Conservation (phyloP, 306 rosid genomes). For the Mimosa bimucronata region DNA sequence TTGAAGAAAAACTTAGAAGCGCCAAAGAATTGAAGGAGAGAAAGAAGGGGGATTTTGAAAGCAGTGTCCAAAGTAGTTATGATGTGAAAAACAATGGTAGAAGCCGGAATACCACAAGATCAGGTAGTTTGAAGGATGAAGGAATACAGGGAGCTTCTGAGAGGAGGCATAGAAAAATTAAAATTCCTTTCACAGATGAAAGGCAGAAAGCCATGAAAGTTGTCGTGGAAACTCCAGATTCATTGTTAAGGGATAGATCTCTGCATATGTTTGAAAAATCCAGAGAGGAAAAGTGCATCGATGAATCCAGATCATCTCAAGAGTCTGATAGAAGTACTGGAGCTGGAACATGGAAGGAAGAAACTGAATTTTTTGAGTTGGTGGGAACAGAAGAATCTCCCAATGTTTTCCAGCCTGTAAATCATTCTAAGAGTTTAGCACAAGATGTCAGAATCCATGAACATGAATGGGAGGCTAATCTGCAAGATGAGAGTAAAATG, state of each 20-base stretch:
- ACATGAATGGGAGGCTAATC: constrained; percentile 48
- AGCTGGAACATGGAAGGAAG: constrained; percentile 79
- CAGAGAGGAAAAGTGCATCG: constrained; percentile 42
- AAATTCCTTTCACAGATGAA: constrained; percentile 54
- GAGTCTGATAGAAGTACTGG: constrained; percentile 55
- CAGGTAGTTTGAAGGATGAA: constrained; percentile 48
- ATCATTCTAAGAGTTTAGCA: constrained; percentile 43
- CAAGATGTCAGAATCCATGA: constrained; percentile 44
- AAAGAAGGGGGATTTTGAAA: constrained; percentile 57
- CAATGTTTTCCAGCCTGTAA: constrained; percentile 48
- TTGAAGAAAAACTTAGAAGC: constrained; percentile 58
- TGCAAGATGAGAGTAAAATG: constrained; percentile 41
- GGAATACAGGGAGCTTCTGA: constrained; percentile 44
- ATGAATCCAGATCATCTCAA: constrained; percentile 57
- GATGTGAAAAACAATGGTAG: constrained; percentile 50
- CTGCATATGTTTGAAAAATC: constrained; percentile 36
- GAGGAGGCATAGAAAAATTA: constrained; percentile 41
- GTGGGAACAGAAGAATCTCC: constrained; percentile 65
- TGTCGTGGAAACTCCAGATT: constrained; percentile 45
- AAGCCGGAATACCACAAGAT: constrained; percentile 42
- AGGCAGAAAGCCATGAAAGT: constrained; percentile 52
- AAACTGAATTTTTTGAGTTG: constrained; percentile 78
- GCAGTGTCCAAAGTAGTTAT: constrained; percentile 43
- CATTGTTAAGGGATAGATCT: constrained; percentile 46
- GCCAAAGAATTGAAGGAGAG: constrained; percentile 71